Evolutionary conservation across 306 rosid species (phyloP), one percentile per base, ranked within the genome.

Genomic region (Cercis canadensis): DNA sequence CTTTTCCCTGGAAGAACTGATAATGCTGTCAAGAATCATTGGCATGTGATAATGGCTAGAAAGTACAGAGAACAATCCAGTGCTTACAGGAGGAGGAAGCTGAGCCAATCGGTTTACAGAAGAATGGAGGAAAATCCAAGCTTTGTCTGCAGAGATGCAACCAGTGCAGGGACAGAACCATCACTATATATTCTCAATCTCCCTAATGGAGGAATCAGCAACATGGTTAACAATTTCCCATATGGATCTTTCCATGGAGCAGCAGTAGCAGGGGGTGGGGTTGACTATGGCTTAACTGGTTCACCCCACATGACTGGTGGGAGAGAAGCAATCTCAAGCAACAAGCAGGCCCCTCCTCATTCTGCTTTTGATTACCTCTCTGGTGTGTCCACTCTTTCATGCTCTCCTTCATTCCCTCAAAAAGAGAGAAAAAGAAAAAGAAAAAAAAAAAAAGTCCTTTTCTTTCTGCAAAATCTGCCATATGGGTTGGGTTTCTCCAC

Each of bases 21-120:
- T 72, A 95, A 95, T 52, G 96, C 99, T 11, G 97, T 95, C 10
- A 95, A 95, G 88, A 95, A 95, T 62, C 99, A 95, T 56, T 95
- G 99, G 99, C 99, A 95, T 82, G 99, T 92, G 61, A 88, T 92
- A 17, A 95, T 95, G 99, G 99, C 97, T 0, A 91, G 99, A 64
- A 95, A 91, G 71, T 92, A 86, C 70, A 83, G 96, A 78, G 96
- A 91, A 61, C 97, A 95, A 50, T 95, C 97, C 5, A 88, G 87
- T 84, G 94, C 96, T 64, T 89, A 87, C 34, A 75, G 96, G 59
- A 87, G 97, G 69, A 90, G 99, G 77, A 95, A 90, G 69, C 80
- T 87, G 4, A 82, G 61, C 21, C 96, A 91, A 73, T 74, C 96
- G 68, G 78, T 85, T 43, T 84, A 76, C 79, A 84, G 83, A 65